Evolutionary conservation across 2,329 filamentous ascomycete genomes (phyloP), one percentile per base, ranked within the genome.

Genomic region (Cladorrhinum sp.): DNA sequence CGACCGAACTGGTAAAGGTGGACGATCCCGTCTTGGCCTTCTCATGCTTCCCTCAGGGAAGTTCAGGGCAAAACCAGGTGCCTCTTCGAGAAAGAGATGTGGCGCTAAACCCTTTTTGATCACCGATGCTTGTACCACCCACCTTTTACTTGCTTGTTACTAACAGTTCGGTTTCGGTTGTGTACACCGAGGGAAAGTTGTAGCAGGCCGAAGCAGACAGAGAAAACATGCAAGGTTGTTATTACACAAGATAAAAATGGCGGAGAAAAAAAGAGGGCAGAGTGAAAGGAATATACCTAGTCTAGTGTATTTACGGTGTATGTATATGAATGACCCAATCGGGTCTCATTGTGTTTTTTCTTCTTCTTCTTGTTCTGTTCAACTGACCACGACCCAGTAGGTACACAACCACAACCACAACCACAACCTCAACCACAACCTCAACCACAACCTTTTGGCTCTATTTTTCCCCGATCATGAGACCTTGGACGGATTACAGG

Each of bases 1-100:
- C 66, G 65, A 69, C 67, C 67, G 67, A 69, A 56, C 53, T 20
- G 18, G 41, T 9, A 18, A 45, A n/a, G 3, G 41, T 45, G 41
- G 41, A 45, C 41, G 41, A 48, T 41, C 38, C 38, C 53, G 58
- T 52, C 38, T 53, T 60, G 58, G 32, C 20, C 25, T 22, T 36
- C 32, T 36, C 32, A 36, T 36, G 32, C 32, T 29, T 4, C 25
- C 10, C n/a, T n/a, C n/a, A n/a, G n/a, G n/a, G n/a, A n/a, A n/a
- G n/a, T n/a, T n/a, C n/a, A n/a, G n/a, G n/a, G n/a, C n/a, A n/a
- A n/a, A n/a, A n/a, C n/a, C n/a, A n/a, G n/a, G n/a, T 41, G 6
- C 12, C 10, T 41, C 41, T 45, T 22, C 5, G 16, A 12, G 8
- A 45, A 12, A 6, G 16, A 3, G 22, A 22, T 13, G 29, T 13